Evolutionary conservation across 2,329 filamentous ascomycete species (phyloP), one percentile per base, ranked within the genome.

Genomic region (Phialophora verrucosa): DNA sequence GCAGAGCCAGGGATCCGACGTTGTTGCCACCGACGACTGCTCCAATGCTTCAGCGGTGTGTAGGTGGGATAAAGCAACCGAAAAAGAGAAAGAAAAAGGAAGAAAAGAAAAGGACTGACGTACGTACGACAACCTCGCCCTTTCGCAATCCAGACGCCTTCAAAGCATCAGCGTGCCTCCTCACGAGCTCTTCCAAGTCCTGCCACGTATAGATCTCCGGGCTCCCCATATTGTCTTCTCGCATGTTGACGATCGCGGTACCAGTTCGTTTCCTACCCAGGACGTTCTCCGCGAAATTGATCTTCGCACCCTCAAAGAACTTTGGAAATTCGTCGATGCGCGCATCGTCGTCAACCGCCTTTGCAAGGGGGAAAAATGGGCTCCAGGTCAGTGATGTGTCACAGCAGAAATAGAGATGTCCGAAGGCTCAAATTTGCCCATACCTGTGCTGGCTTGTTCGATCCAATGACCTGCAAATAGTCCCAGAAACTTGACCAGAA

Each of bases 401-500:
- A 25, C 23, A 25, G 23, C 23, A 25, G 23, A 25, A 25, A 25
- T 1, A 25, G 23, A 25, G 23, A 25, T 25, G 23, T 25, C 23
- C 23, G 23, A 25, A 25, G 23, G 23, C 23, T 25, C 23, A 25
- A 25, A 25, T 25, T 2, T 25, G 23, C 23, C 23, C 23, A 25
- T 25, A 25, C 23, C 62, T 58, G 20, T 17, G 72, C 70, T 64
- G 65, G 65, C 27, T 65, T 50, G 12, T 20, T 70, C 11, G 62
- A 70, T 53, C 14, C 76, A 73, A 8, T 79, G 68, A 49, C 64
- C 31, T 1, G 78, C 7, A 49, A 38, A 23, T 77, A 80, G 12
- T 70, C 59, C 65, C 79, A 79, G 11, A 80, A 65, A 62, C 79
- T 75, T 23, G 75, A 72, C 79, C 79, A 81, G 65, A 81, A 81